Evolutionary conservation across 495 filamentous ascomycete species (phyloP).

Genomic region (Lasiosphaeria miniovina): DNA sequence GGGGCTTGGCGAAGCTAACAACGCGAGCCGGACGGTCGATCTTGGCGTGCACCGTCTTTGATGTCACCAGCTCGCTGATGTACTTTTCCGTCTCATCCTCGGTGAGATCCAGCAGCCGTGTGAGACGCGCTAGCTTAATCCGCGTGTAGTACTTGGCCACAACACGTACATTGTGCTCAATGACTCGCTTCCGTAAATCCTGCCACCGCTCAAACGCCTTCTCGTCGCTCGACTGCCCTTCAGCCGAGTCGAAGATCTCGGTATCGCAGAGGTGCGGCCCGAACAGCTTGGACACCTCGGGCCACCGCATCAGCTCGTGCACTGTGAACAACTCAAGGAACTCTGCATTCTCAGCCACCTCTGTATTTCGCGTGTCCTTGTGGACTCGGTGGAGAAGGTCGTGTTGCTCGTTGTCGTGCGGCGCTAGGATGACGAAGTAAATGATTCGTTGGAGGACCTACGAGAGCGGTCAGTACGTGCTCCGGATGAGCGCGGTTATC

Average conservation of each 20-base stretch:
- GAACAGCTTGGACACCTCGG: constrained; percentile 79
- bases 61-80: constrained; percentile 89
- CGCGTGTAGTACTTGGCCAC: constrained; percentile 98
- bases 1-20: constrained; percentile 88
- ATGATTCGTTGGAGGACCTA: constrained; percentile 85
- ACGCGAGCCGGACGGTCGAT: constrained; percentile 92
- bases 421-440: constrained; percentile 94
- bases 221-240: constrained; percentile 61
- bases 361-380: constrained; percentile 62
- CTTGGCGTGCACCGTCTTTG: constrained; percentile 95
- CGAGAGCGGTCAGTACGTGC: constrained; percentile 29
- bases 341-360: constrained; percentile 69
- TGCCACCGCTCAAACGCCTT: constrained; percentile 82
- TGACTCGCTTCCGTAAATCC: constrained; percentile 94
- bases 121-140: constrained; percentile 85
- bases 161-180: constrained; percentile 97
- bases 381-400: constrained; percentile 93
- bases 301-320: constrained; percentile 97
- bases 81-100: constrained; percentile 98
- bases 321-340: constrained; percentile 92
- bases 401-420: constrained; percentile 97
- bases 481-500: too few species aligned
- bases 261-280: constrained; percentile 85
- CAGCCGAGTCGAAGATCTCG: constrained; percentile 75
- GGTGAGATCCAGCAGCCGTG: constrained; percentile 82